phyloP scores from a whole-genome alignment of 805 yeast species.

The Candida sphagnicola region DNA sequence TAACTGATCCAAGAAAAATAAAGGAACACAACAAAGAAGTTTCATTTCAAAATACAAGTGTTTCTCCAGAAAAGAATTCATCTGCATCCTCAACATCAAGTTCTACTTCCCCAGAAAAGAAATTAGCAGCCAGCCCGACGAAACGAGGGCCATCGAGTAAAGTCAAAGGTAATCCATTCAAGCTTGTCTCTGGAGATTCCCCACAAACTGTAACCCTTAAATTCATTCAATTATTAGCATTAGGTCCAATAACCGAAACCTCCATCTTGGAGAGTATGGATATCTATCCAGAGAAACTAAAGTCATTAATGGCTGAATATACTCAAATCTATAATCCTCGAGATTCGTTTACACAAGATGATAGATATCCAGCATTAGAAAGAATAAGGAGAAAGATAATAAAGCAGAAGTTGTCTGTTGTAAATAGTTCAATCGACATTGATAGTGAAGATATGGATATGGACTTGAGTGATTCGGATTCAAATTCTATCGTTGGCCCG shows the following conservation, averaged over 20 bases:
- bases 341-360: constrained; percentile 29
- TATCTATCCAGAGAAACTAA: constrained; percentile 10
- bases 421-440: constrained; percentile 7
- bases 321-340: constrained; percentile 29
- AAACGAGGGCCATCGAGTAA: not conserved
- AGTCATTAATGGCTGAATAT: constrained; percentile 18
- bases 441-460: not conserved
- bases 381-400: not conserved
- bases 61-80: constrained; percentile 4
- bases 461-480: not conserved
- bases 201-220: constrained; percentile 13
- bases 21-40: constrained; percentile 11
- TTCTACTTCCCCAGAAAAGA: constrained; percentile 7
- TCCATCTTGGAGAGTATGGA: constrained; percentile 18
- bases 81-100: constrained; percentile 11
- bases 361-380: constrained; percentile 20
- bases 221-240: constrained; percentile 42
- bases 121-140: constrained; percentile 5
- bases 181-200: constrained; percentile 3
- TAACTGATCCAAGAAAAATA: constrained; percentile 27
- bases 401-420: not conserved
- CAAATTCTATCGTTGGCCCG: not conserved
- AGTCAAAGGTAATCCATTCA: constrained; percentile 2
- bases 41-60: not conserved
- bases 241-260: constrained; percentile 41